A percentile compares a stretch with the other conserved stretches of the same genome.
Conservation (phyloP, 129 eudicot genomes). For the Cynara cardunculus region DNA sequence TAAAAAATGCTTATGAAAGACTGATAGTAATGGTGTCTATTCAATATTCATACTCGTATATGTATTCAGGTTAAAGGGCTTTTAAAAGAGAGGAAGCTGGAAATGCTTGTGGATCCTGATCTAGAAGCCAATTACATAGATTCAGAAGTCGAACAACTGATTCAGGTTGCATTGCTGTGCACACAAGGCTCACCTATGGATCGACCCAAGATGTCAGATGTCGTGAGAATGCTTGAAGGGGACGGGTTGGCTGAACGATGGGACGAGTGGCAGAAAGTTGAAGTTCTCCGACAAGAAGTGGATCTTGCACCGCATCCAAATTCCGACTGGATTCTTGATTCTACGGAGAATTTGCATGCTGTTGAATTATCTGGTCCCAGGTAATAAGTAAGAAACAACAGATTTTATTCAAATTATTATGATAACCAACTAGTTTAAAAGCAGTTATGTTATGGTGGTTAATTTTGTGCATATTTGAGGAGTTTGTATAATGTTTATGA, state of each 20-base stretch:
- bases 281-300: conserved; percentile 67
- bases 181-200: conserved; percentile 81
- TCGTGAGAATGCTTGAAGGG: conserved; percentile 89
- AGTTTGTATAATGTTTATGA: neutral
- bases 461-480: conserved; percentile 25
- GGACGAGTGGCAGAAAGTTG: conserved; percentile 97
- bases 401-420: no score
- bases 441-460: conserved; percentile 20
- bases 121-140: conserved; percentile 60
- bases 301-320: conserved; percentile 61
- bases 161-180: conserved; percentile 78
- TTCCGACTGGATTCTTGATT: conserved; percentile 81
- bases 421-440: no score
- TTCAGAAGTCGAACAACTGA: conserved; percentile 70
- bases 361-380: conserved; percentile 84
- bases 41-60: neutral
- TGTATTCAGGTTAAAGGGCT: conserved; percentile 78
- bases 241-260: conserved; percentile 87
- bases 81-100: conserved; percentile 69
- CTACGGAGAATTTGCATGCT: conserved; percentile 69
- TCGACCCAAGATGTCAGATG: conserved; percentile 90
- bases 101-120: conserved; percentile 84
- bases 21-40: no score
- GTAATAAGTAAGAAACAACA: conserved; percentile 12
- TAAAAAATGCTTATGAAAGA: no score